Percentiles rank a stretch among this genome's conserved stretches.
Conservation (phyloP, 495 filamentous ascomycete genomes). For the Viridothelium virens region DNA sequence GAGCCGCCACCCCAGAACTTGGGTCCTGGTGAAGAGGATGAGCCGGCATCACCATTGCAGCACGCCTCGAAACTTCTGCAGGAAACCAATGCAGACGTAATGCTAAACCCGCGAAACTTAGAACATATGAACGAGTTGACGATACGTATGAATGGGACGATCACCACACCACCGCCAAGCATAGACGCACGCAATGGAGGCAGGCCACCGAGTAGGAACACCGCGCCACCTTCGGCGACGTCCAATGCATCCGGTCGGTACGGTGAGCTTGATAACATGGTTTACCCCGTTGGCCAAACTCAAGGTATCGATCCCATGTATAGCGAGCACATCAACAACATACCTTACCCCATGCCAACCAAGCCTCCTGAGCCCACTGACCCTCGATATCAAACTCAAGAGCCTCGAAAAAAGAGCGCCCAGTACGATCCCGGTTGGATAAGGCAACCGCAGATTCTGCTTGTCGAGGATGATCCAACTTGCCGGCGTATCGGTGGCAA, state of each 20-base stretch:
- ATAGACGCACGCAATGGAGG: conserved; percentile 26
- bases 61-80: conserved; percentile 83
- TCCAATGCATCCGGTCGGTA: conserved; percentile 47
- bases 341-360: conserved; percentile 68
- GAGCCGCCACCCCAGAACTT: conserved; percentile 16
- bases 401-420: conserved; percentile 58
- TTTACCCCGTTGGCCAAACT: conserved; percentile 83
- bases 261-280: conserved; percentile 67
- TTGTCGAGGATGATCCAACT: conserved; percentile 93
- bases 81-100: conserved; percentile 68
- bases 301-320: conserved; percentile 93
- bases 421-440: conserved; percentile 72
- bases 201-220: conserved; percentile 30
- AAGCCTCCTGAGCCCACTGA: conserved; percentile 49
- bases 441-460: conserved; percentile 72
- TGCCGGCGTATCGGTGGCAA: conserved; percentile 91
- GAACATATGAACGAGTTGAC: conserved; percentile 70
- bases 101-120: conserved; percentile 64
- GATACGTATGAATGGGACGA: conserved; percentile 44
- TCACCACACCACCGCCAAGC: conserved; percentile 39
- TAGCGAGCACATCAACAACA: conserved; percentile 86
- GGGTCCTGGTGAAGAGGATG: conserved; percentile 48
- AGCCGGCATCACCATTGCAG: conserved; percentile 73
- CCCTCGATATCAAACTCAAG: conserved; percentile 42
- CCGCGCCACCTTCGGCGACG: conserved; percentile 44